These are phyloP conservation scores for Parathielavia appendiculata DNA, from an alignment of 495 filamentous ascomycete species.

Conservation along the genomic window DNA sequence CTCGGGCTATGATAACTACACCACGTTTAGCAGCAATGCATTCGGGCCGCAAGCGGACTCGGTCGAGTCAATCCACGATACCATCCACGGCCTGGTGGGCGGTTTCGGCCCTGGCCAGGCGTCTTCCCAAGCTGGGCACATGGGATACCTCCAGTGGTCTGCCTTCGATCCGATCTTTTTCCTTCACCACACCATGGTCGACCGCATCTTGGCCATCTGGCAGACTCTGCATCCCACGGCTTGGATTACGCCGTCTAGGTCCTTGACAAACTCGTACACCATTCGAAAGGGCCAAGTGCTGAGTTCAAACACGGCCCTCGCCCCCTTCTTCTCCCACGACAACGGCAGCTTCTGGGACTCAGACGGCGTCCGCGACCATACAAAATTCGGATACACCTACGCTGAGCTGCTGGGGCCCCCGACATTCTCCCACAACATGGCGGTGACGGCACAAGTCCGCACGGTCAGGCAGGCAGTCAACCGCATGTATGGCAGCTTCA, in stretches of 20 bases:
- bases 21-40: constrained; percentile 53
- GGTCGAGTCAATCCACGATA: constrained; percentile 60
- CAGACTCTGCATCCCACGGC: constrained; percentile 58
- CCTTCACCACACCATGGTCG: constrained; percentile 61
- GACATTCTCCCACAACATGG: constrained; percentile 23
- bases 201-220: constrained; percentile 68
- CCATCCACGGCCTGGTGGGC: constrained; percentile 55
- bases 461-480: constrained; percentile 46
- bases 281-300: constrained; percentile 39
- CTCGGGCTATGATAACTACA: constrained; percentile 53
- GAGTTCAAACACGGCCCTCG: constrained; percentile 37
- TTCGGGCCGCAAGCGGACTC: constrained; percentile 49
- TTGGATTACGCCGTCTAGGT: constrained; percentile 47
- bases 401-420: constrained; percentile 41
- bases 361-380: constrained; percentile 38
- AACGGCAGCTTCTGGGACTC: constrained; percentile 50
- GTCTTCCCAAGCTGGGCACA: constrained; percentile 49
- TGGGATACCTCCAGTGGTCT: constrained; percentile 59
- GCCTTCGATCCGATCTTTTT: constrained; percentile 73
- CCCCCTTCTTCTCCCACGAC: constrained; percentile 41
- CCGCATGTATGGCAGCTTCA: constrained; percentile 47
- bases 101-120: constrained; percentile 25
- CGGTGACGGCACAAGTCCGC: constrained; percentile 8
- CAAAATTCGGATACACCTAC: constrained; percentile 57
- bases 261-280: constrained; percentile 49